Evolutionary conservation across 495 filamentous ascomycete species (phyloP), one percentile per base, ranked within the genome.

Genomic region (Cercophora scortea): DNA sequence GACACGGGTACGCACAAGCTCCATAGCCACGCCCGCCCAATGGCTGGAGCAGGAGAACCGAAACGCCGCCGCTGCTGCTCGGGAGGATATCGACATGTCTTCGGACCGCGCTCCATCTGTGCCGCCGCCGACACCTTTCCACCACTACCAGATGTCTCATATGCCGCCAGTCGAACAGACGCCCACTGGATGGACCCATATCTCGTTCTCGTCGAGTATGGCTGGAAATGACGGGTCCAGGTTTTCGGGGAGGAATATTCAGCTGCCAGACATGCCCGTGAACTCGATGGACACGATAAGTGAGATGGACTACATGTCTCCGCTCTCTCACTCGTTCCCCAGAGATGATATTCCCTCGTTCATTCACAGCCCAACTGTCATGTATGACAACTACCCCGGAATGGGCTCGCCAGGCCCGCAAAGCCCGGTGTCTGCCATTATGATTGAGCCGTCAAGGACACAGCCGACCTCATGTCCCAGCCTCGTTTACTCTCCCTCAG

Each of bases 291-390:
- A 78, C 55, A 70, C 76, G 5, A 68, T 81, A 43, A 79, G 74
- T 55, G 77, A 79, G 12, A 69, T 75, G 45, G 75, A 81, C 58
- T 81, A 79, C 57, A 70, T 74, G 49, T 79, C 78, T 18, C 76
- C 78, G 10, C 61, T 78, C 40, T 66, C 63, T 43, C 73, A 76
- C 32, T 72, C 76, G 4, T 81, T 76, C 59, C 65, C 64, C 1
- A 61, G 75, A 56, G 74, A 79, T 32, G 77, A 81, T 36, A 57
- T 77, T 5, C 68, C 72, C 6, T 61, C 70, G 7, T 79, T 69
- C 47, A 63, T 77, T 19, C 70, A 76, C 55, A 80, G 78, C 65
- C 76, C 78, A 8, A 67, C 68, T 3, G 65, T 76, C 43, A 67
- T 78, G 46, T 81, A 80, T 58, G 75, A 78, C 32, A 71, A 58